Evolutionary conservation across 495 filamentous ascomycete genomes (phyloP).

Genomic region (Chaetomium tenue): DNA sequence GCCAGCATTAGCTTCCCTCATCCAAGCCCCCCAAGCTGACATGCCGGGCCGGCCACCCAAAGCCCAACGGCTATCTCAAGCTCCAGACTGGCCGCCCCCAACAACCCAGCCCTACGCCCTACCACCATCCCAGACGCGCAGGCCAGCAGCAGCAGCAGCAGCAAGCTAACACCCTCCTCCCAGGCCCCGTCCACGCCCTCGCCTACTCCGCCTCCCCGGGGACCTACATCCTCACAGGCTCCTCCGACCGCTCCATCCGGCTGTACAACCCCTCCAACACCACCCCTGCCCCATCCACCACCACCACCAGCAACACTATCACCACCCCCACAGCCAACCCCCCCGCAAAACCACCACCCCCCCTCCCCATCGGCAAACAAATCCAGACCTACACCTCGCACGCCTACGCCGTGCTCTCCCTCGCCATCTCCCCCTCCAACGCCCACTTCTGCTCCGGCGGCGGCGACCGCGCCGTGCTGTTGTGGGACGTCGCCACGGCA

Average conservation of each 20-base stretch:
- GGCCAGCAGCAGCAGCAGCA: not conserved
- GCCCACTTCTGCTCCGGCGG: conserved; percentile 75
- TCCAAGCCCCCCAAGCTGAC: not conserved
- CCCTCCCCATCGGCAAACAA: conserved; percentile 45
- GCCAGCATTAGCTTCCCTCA: not conserved
- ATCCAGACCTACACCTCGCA: conserved; percentile 88
- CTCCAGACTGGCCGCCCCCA: not conserved
- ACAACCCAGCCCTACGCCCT: not conserved
- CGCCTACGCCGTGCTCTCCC: conserved; percentile 82
- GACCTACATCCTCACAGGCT: conserved; percentile 82
- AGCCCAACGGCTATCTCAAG: not conserved
- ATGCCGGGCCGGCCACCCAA: not conserved
- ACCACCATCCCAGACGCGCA: no score
- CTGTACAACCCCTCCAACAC: conserved; percentile 66
- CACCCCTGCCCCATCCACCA: conserved; percentile 36
- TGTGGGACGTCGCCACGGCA: conserved; percentile 88
- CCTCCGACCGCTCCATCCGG: conserved; percentile 77
- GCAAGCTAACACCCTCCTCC: conserved; percentile 22
- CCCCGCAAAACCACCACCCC: conserved; percentile 12
- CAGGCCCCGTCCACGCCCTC: conserved; percentile 71
- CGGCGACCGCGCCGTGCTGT: conserved; percentile 84
- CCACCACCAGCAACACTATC: conserved; percentile 37
- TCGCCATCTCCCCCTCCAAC: conserved; percentile 75
- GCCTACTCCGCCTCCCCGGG: conserved; percentile 65
- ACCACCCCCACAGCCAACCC: not conserved